Conservation (phyloP, 305 asterid genomes). For the Lippia alba region DNA sequence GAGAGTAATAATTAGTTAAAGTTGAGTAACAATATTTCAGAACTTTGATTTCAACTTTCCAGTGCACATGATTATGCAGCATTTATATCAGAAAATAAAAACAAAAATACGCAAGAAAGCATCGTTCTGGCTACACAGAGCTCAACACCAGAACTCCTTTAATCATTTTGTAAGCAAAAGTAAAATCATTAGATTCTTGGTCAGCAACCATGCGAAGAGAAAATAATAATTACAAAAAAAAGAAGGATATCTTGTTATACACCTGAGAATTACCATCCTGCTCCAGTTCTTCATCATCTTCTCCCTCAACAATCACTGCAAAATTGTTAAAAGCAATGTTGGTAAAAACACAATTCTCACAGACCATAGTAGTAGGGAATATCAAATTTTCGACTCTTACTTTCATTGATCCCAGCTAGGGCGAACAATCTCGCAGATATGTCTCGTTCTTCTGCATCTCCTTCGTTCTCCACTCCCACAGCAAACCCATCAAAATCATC, state of each 20-base stretch:
- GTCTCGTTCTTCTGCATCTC: slow-evolving; percentile 71
- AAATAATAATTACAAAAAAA: neutral
- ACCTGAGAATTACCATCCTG: slow-evolving; percentile 75
- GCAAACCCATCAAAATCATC: slow-evolving; percentile 67
- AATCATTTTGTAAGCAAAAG: neutral
- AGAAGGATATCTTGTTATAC: slow-evolving; percentile 22
- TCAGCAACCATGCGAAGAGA: neutral
- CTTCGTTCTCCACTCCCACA: slow-evolving; percentile 58
- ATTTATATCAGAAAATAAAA: neutral
- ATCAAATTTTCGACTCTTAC: slow-evolving; percentile 41
- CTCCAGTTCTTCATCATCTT: slow-evolving; percentile 47
- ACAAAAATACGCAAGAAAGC: neutral
- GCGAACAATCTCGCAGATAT: slow-evolving; percentile 89
- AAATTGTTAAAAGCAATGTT: slow-evolving; percentile 33
- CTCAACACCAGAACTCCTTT: neutral
- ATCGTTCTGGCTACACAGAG: neutral
- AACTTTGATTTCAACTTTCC: neutral
- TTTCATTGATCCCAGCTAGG: slow-evolving; percentile 75
- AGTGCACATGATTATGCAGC: neutral
- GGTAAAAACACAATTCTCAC: slow-evolving; percentile 25
- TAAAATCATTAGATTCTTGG: neutral
- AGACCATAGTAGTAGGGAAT: neutral
- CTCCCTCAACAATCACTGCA: slow-evolving; percentile 56
- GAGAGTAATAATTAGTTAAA: neutral
- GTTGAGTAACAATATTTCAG: neutral